phyloP scores from a whole-genome alignment of 2,329 filamentous ascomycete species.

The Aspergillus amoenus region DNA sequence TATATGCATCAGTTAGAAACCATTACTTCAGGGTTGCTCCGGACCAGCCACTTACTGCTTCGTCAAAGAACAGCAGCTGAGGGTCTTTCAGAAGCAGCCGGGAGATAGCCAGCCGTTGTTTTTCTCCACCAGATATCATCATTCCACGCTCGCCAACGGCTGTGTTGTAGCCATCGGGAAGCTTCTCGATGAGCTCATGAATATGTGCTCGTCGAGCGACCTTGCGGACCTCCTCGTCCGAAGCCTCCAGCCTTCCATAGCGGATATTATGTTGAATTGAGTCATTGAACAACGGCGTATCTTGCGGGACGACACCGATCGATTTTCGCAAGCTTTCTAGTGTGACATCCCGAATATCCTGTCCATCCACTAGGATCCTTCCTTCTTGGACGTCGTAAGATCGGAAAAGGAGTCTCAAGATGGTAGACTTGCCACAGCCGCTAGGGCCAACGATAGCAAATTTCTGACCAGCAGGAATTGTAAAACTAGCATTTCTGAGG shows the following conservation, averaged over 20 bases:
- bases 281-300: constrained; percentile 96
- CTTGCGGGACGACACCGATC: constrained; percentile 95
- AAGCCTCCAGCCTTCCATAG: constrained; percentile 80
- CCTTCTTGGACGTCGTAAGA: constrained; percentile 88
- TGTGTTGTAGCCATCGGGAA: constrained; percentile 86
- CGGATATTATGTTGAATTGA: constrained; percentile 94
- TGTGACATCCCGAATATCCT: constrained; percentile 81
- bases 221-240: constrained; percentile 68
- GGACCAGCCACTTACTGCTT: constrained; percentile 59
- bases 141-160: constrained; percentile 90
- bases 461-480: constrained; percentile 93
- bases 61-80: constrained; percentile 88
- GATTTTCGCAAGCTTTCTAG: constrained; percentile 78
- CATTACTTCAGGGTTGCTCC: background rate
- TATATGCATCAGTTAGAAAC: constrained; percentile 24
- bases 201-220: constrained; percentile 82
- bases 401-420: constrained; percentile 85
- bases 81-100: constrained; percentile 85
- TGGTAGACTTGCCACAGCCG: constrained; percentile 93
- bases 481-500: constrained; percentile 77
- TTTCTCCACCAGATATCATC: constrained; percentile 96
- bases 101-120: constrained; percentile 83
- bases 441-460: constrained; percentile 93
- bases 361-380: constrained; percentile 85
- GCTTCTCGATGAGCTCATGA: constrained; percentile 74